phyloP scores from a whole-genome alignment of 257 asterid species.

The Solanum acaule region DNA sequence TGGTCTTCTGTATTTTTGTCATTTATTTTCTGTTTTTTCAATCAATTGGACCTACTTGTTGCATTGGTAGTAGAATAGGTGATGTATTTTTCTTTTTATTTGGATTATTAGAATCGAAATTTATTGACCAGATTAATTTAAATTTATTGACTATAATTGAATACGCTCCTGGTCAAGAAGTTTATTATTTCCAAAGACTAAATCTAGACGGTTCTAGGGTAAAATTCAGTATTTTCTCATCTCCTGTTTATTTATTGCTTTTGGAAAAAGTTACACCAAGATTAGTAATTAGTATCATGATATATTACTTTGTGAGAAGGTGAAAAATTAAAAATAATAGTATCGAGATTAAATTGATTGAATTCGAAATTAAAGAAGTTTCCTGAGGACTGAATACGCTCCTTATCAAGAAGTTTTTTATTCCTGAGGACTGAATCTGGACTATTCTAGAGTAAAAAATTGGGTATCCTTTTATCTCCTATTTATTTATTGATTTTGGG shows the following conservation, averaged over 20 bases:
- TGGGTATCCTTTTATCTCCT: background rate
- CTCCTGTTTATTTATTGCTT: background rate
- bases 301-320: background rate
- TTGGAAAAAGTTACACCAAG: background rate
- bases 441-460: background rate
- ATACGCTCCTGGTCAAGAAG: background rate
- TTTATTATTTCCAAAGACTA: background rate
- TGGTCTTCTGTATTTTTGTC: background rate
- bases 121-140: too few species aligned
- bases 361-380: background rate
- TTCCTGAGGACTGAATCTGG: background rate
- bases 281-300: background rate
- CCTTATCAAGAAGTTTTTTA: background rate
- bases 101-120: background rate
- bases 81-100: background rate
- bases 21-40: slow-evolving; percentile 4
- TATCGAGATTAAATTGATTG: background rate
- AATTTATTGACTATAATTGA: background rate
- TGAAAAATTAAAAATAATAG: background rate
- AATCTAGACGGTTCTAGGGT: background rate
- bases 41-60: slow-evolving; percentile 13
- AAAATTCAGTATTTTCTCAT: background rate
- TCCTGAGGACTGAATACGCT: background rate
- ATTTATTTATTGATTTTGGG: background rate
- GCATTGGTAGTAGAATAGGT: background rate